Base-by-base conservation (phyloP, 148 eudicot species). In the Heliosperma pusillum region DNA sequence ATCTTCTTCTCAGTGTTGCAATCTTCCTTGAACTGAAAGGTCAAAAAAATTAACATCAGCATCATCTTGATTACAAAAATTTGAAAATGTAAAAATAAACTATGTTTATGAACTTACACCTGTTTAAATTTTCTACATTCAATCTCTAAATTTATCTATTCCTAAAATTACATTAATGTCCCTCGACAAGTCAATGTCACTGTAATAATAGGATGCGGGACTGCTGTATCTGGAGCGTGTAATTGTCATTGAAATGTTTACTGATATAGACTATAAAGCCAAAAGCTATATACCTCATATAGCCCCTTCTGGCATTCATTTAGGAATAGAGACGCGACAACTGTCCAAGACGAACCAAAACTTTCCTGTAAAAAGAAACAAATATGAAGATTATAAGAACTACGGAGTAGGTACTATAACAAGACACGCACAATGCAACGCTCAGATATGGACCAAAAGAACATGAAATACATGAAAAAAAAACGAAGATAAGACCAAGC, bases 1-100 rank as follows among this genome's bases (percentile, higher is more conserved):
- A 90, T 90, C 83, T 95, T 92, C 81, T 88, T 95, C 85, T 95
- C 97, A 0, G 98, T 92, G 81, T 92, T 90, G 87, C 96, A 90
- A 57, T 95, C 98, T 71, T 90, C 93, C 88, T 86, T 90, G 78
- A 92, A 95, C 98, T 95, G 87, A 69, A 81, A 78, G 8, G 29
- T 22, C 13, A 22, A 27, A 75, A 22, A 5, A 76, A 25, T 30
- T 24, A 58, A 19, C 62, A 36, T 36, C 42, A 36, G 42, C 42
- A 36, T 36, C 42, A 6, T 36, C 42, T 36, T 36, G 42, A 36
- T 36, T 36, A 36, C 42, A 36, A 36, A 36, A 36, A 6, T 0
- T 1, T 8, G 7, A 8, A 36, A 36, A 36, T 5, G 7, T 36
- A 6, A 2, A 36, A 36, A 1, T 6, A 36, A 36, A 7, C 42